Evolutionary conservation across 306 rosid species (phyloP).

Genomic region (Abrus pulchellus): DNA sequence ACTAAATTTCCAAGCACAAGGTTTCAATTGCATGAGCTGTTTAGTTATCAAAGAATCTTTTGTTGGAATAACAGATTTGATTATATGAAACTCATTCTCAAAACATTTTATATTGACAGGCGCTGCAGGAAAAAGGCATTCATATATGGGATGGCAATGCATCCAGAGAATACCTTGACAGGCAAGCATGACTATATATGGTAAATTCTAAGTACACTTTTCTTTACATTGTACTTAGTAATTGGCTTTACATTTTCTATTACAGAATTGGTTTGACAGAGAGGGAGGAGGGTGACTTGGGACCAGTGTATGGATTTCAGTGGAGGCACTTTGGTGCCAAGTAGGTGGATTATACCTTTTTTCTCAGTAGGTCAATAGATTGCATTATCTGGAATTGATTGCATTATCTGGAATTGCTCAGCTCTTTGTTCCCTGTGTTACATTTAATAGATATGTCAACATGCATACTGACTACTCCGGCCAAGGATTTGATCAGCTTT

Average conservation of each 20-base stretch:
- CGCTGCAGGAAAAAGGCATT: slow-evolving; percentile 87
- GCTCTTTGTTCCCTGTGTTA: slow-evolving; percentile 17
- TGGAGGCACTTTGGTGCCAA: slow-evolving; percentile 99
- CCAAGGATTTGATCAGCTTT: slow-evolving; percentile 94
- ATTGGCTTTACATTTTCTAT: slow-evolving; percentile 39
- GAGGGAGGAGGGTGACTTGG: slow-evolving; percentile 96
- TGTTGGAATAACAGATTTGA: slow-evolving; percentile 29
- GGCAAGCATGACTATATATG: slow-evolving; percentile 63
- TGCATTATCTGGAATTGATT: slow-evolving; percentile 25
- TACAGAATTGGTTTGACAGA: slow-evolving; percentile 86
- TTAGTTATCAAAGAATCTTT: neutral
- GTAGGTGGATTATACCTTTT: slow-evolving; percentile 57
- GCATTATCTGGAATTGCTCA: slow-evolving; percentile 1
- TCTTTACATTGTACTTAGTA: slow-evolving; percentile 34
- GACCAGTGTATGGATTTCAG: slow-evolving; percentile 96
- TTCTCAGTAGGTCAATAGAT: slow-evolving; percentile 17
- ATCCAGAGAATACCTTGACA: slow-evolving; percentile 91
- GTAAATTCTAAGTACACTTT: slow-evolving; percentile 9
- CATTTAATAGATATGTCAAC: slow-evolving; percentile 74
- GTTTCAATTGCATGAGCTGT: neutral
- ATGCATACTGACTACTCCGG: slow-evolving; percentile 91
- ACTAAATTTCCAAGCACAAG: neutral
- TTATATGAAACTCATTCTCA: slow-evolving; percentile 10
- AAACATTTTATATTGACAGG: slow-evolving; percentile 61
- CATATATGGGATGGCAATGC: slow-evolving; percentile 98